These are phyloP conservation scores for Trichocladium antarcticum DNA, from an alignment of 495 filamentous ascomycete genomes.

Conservation along the genomic window DNA sequence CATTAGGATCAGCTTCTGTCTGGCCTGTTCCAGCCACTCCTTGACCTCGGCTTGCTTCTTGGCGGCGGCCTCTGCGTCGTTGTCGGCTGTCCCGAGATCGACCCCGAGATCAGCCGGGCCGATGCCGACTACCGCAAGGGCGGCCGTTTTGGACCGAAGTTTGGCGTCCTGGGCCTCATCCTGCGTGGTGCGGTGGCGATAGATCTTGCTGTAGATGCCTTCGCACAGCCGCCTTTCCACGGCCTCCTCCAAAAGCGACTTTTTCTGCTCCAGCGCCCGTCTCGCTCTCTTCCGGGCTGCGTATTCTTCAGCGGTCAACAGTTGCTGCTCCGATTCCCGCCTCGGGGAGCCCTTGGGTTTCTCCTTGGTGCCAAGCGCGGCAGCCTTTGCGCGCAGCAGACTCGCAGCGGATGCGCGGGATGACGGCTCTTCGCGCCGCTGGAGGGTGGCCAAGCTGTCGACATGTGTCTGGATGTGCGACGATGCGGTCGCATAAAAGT, in stretches of 20 bases:
- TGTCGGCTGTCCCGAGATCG: conserved; percentile 46
- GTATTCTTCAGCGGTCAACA: conserved; percentile 84
- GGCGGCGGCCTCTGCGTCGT: conserved; percentile 40
- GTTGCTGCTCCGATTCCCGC: conserved; percentile 58
- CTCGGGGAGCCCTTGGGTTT: conserved; percentile 30
- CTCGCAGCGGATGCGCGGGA: conserved; percentile 43
- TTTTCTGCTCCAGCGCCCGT: conserved; percentile 64
- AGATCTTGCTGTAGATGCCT: conserved; percentile 74
- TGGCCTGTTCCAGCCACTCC: conserved; percentile 58
- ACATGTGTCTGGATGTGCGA: conserved; percentile 83
- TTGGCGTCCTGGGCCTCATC: conserved; percentile 95
- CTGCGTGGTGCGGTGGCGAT: conserved; percentile 80
- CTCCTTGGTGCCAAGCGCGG: conserved; percentile 41
- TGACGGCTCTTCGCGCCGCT: conserved; percentile 50
- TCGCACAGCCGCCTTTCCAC: conserved; percentile 84
- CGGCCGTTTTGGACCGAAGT: conserved; percentile 85
- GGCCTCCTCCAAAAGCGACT: conserved; percentile 72
- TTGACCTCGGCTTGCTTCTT: conserved; percentile 62
- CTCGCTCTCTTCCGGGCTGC: conserved; percentile 66
- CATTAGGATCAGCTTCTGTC: conserved; percentile 70
- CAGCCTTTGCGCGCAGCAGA: conserved; percentile 41
- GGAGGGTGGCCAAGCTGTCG: conserved; percentile 60
- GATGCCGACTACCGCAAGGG: conserved; percentile 80
- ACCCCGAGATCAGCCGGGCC: conserved; percentile 77
- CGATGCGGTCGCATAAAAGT: conserved; percentile 79